Base-by-base conservation (phyloP, 805 yeast species). In the Wickerhamiella bombiphila region DNA sequence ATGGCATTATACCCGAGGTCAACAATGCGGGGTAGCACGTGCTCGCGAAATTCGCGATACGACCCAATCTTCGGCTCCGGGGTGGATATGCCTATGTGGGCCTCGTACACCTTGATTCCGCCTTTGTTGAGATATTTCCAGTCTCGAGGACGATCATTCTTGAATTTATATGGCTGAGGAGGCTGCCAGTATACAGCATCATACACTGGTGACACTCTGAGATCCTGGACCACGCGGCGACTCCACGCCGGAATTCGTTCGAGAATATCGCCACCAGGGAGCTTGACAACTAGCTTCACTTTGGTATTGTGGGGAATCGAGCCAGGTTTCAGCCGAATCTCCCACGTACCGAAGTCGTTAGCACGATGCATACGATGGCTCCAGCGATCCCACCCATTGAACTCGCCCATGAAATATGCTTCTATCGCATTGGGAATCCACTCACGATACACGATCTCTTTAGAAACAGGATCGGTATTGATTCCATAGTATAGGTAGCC, bases 181-280 rank as follows among this genome's bases (percentile, higher is more conserved):
- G 96, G 96, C 56, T 88, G 81, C 97, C 97, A 88, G 58, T 82
- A 88, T 38, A 93, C 66, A 5, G 88, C 93, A 47, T 91, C 95
- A 55, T 80, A 88, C 31, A 58, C 52, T 3, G 68, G 62, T 20
- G 64, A 57, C 13, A 58, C 61, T 7, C 69, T 54, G 5, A 60
- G 54, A 39, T 66, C 63, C 49, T 74, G 79, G 2, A 91, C 80
- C 8, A 94, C 94, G 37, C 96, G 65, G 19, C 65, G 64, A 40
- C 76, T 74, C 88, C 95, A 91, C 1, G 94, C 93, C 30, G 95
- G 94, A 37, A 88, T 61, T 34, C 97, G 66, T 47, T 79, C 88
- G 19, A 86, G 60, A 29, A 68, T 63, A 41, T 76, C 77, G 6
- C 93, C 94, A 33, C 69, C 66, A 1, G 79, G 73, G 33, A 74